Percentiles rank a stretch among this genome's conserved stretches.
Evolutionary conservation across 257 asterid species (phyloP).

Genomic region (Gynochthodes officinalis): DNA sequence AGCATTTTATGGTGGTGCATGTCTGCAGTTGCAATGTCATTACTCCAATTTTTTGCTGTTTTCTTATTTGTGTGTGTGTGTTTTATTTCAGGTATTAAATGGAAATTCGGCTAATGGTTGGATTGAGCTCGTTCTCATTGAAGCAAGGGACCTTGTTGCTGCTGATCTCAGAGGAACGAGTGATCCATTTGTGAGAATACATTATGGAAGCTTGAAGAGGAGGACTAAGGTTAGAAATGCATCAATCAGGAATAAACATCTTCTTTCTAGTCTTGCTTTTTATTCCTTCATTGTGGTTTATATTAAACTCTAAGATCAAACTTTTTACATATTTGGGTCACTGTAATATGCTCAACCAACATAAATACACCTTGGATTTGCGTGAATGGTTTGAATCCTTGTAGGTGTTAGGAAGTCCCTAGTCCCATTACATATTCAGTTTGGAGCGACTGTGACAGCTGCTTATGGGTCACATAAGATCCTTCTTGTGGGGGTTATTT

Average conservation of each 20-base stretch:
- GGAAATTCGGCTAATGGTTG: slow-evolving; percentile 52
- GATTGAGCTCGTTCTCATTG: slow-evolving; percentile 86
- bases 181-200: slow-evolving; percentile 92
- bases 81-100: slow-evolving; percentile 52
- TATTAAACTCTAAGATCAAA: not conserved
- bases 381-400: not conserved
- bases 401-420: not conserved
- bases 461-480: not conserved
- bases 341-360: too few relatives aligned
- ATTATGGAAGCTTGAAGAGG: slow-evolving; percentile 84
- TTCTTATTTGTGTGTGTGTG: slow-evolving; percentile 1
- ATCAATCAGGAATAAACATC: not conserved
- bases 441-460: not conserved
- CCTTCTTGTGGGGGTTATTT: not conserved
- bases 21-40: not conserved
- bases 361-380: not conserved
- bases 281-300: not conserved
- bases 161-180: slow-evolving; percentile 99
- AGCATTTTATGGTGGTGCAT: not conserved
- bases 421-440: not conserved
- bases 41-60: not conserved
- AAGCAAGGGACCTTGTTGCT: slow-evolving; percentile 88
- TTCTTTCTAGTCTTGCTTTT: not conserved
- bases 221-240: slow-evolving; percentile 65
- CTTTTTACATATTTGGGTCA: not conserved